Conservation (phyloP, 2,329 filamentous ascomycete species). For the Apiospora marii region DNA sequence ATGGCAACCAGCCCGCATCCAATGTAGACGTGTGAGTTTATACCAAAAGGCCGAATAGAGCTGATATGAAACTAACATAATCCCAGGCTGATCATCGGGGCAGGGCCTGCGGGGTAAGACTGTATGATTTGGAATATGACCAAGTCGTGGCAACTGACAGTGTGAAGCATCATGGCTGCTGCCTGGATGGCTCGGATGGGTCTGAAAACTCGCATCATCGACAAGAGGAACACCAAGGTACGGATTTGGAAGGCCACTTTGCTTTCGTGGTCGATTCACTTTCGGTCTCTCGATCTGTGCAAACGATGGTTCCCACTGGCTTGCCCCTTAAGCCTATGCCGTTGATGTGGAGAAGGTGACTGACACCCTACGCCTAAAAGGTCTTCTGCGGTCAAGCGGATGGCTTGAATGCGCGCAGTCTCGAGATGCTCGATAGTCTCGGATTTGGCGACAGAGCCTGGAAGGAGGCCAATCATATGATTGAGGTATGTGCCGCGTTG, state of each 20-base stretch:
- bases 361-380: constrained; percentile 29
- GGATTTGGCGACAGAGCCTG: constrained; percentile 70
- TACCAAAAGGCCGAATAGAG: not conserved
- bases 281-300: not conserved
- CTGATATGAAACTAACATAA: not conserved
- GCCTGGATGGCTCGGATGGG: constrained; percentile 52
- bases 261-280: not conserved
- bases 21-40: constrained; percentile 23
- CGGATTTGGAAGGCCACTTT: not conserved
- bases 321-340: not conserved
- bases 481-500: constrained; percentile 58
- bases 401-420: constrained; percentile 66
- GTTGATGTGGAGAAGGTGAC: not conserved
- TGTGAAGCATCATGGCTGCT: constrained; percentile 50
- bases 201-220: constrained; percentile 51
- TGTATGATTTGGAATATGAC: not conserved
- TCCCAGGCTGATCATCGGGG: constrained; percentile 11
- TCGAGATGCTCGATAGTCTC: constrained; percentile 77
- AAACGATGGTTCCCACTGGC: not conserved
- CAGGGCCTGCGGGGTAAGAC: constrained; percentile 23
- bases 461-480: constrained; percentile 73
- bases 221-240: constrained; percentile 47
- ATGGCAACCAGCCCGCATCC: not conserved
- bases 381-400: constrained; percentile 55
- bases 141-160: not conserved